These are phyloP conservation scores for Phylloporus scabripes DNA, from an alignment of 768 basidiomycete genomes.

Conservation along the genomic window DNA sequence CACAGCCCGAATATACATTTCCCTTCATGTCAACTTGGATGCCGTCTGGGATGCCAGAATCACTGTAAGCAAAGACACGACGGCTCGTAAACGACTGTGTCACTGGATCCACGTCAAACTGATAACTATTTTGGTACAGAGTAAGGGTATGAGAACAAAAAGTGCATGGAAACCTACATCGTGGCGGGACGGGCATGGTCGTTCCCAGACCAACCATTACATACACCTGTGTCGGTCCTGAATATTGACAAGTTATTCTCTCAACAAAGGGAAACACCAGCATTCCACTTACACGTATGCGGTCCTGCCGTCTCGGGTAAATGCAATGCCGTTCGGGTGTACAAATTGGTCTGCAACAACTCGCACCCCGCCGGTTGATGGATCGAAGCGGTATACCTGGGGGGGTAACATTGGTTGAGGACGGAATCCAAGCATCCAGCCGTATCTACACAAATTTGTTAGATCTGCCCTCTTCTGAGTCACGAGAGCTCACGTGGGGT, in stretches of 20 bases:
- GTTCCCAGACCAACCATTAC: conserved; percentile 40
- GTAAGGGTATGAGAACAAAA: conserved; percentile 1
- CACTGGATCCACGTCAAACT: conserved; percentile 56
- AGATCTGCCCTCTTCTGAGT: neutral
- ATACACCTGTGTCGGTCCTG: conserved; percentile 29
- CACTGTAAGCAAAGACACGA: conserved; percentile 61
- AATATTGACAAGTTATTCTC: conserved; percentile 16
- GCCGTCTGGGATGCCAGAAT: conserved; percentile 64
- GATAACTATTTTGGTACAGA: conserved; percentile 41
- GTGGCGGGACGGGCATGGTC: conserved; percentile 62
- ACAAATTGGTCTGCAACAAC: conserved; percentile 74
- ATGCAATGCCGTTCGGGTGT: conserved; percentile 70
- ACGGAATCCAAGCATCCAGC: conserved; percentile 61
- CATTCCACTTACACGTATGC: conserved; percentile 52
- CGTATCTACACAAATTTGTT: conserved; percentile 41
- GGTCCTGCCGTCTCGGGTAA: conserved; percentile 54
- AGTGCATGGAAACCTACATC: conserved; percentile 42
- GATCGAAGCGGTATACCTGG: conserved; percentile 72
- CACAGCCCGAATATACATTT: conserved; percentile 63
- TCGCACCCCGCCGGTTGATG: conserved; percentile 55
- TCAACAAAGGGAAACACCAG: neutral
- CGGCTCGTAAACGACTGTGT: conserved; percentile 54
- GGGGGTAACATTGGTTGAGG: conserved; percentile 60
- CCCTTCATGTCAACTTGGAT: conserved; percentile 58
- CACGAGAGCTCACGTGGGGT: conserved; percentile 45